These are phyloP conservation scores for Porphyra umbilicalis DNA, from an alignment of 31 red algal species.

Conservation along the genomic window DNA sequence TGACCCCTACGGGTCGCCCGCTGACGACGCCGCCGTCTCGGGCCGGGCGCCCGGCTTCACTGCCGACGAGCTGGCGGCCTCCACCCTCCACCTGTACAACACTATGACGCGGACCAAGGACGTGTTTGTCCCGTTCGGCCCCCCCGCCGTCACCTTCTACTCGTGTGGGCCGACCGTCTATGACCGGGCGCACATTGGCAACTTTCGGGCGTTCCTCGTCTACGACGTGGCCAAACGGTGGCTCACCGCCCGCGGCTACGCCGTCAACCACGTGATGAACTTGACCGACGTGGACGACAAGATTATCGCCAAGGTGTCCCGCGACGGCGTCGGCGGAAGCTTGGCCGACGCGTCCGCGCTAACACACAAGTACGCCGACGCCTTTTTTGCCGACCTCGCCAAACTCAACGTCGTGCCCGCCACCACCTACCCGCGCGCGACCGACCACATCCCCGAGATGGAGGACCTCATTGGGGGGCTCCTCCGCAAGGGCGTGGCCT, in stretches of 20 bases:
- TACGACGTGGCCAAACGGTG: conserved; percentile 96
- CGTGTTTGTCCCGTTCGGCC: conserved; percentile 43
- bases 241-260: conserved; percentile 55
- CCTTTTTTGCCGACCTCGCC: conserved; percentile 85
- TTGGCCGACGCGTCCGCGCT: conserved; percentile 24
- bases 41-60: not conserved
- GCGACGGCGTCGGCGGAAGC: conserved; percentile 2
- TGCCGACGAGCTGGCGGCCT: not conserved
- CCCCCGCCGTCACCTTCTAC: conserved; percentile 79
- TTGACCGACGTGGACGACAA: conserved; percentile 99
- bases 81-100: conserved; percentile 59
- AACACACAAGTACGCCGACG: conserved; percentile 51
- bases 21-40: not conserved
- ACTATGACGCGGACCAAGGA: conserved; percentile 67
- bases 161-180: conserved; percentile 98
- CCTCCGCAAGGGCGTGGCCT: conserved; percentile 45
- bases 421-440: conserved; percentile 86
- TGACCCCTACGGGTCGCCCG: not conserved
- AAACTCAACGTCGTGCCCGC: conserved; percentile 92
- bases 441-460: conserved; percentile 84
- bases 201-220: conserved; percentile 95
- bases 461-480: conserved; percentile 54
- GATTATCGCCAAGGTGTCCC: conserved; percentile 61
- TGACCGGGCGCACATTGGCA: conserved; percentile 97
- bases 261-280: conserved; percentile 90